phyloP scores from a whole-genome alignment of 116 monocot genomes.

The Thalassia testudinum region DNA sequence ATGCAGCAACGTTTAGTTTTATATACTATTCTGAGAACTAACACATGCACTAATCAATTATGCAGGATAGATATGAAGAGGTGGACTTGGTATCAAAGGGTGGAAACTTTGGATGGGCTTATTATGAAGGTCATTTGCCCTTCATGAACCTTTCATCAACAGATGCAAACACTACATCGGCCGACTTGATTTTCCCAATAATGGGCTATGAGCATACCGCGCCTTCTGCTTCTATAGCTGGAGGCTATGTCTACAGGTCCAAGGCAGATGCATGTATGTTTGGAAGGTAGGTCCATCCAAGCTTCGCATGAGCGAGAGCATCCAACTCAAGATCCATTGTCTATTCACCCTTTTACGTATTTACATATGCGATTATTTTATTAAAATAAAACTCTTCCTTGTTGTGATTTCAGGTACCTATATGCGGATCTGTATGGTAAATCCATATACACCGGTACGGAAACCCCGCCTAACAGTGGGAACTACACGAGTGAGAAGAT shows the following conservation, averaged over 20 bases:
- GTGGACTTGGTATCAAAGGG: slow-evolving; percentile 77
- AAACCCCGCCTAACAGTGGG: slow-evolving; percentile 52
- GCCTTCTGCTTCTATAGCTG: slow-evolving; percentile 64
- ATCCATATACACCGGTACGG: slow-evolving; percentile 53
- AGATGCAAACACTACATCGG: slow-evolving; percentile 38
- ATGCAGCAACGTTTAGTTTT: too few species aligned
- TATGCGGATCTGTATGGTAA: slow-evolving; percentile 68
- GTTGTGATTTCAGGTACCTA: slow-evolving; percentile 33
- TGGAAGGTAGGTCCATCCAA: slow-evolving; percentile 41
- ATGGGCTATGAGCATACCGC: slow-evolving; percentile 63
- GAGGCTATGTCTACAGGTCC: slow-evolving; percentile 75
- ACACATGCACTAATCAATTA: too few species aligned
- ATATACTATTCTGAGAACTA: too few species aligned
- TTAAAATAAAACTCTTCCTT: neutral
- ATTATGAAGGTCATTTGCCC: slow-evolving; percentile 56
- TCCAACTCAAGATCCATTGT: too few species aligned
- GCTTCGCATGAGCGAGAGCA: too few species aligned
- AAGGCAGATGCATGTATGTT: slow-evolving; percentile 69
- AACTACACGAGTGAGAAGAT: slow-evolving; percentile 52
- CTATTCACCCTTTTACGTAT: neutral
- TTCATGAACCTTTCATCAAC: slow-evolving; percentile 18
- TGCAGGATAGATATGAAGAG: slow-evolving; percentile 73
- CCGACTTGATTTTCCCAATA: slow-evolving; percentile 49
- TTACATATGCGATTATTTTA: neutral
- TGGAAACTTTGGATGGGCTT: slow-evolving; percentile 86